A percentile compares a stretch with the other conserved stretches of the same genome.
phyloP scores from a whole-genome alignment of 106 monocot species.

The Amphibolis antarctica region DNA sequence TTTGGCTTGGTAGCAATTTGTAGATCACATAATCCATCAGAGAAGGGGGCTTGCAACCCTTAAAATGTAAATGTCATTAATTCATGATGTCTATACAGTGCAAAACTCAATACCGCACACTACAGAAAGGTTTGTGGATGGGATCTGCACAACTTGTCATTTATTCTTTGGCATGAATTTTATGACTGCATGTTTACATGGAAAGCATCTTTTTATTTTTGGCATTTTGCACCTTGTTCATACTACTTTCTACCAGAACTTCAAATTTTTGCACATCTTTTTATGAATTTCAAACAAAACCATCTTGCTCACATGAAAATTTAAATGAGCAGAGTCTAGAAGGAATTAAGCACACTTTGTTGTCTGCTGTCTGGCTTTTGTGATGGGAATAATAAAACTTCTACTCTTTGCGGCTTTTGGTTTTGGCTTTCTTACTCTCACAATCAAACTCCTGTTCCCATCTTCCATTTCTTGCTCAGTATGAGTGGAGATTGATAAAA shows the following conservation, averaged over 20 bases:
- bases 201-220: not conserved
- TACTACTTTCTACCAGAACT: not conserved
- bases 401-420: no score
- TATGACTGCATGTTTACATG: not conserved
- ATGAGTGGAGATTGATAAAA: no score
- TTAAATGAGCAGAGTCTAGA: not conserved
- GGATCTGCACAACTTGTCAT: not conserved
- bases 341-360: not conserved
- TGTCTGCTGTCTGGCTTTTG: no score
- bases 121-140: not conserved
- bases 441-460: not conserved
- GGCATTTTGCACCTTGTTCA: not conserved
- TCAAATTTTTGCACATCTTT: not conserved
- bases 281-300: not conserved
- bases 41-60: not conserved
- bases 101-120: not conserved
- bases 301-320: not conserved
- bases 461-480: no score
- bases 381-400: no score
- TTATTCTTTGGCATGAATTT: not conserved
- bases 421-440: not conserved
- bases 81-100: not conserved
- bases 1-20: not conserved
- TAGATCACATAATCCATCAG: not conserved
- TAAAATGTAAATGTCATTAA: not conserved